Base-by-base conservation (phyloP, 2,329 filamentous ascomycete genomes). In the Sporothrix phasma region DNA sequence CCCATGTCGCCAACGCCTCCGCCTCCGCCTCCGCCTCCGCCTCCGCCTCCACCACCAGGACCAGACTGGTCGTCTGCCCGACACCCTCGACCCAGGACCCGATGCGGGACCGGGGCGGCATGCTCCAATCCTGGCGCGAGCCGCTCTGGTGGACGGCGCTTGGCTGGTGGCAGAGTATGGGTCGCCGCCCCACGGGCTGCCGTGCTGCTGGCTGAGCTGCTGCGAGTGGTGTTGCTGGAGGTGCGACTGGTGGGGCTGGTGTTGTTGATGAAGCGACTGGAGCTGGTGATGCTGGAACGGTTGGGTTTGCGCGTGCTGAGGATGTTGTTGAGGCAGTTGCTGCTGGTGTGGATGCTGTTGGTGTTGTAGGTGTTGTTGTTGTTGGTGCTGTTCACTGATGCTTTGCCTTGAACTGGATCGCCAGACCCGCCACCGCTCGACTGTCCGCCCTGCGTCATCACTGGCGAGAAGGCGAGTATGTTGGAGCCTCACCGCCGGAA, bases 21-120 rank as follows among this genome's bases (percentile, higher is more conserved):
- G 11, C 29, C n/a, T n/a, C n/a, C 17, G 39, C 41, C 58, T 8
- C 26, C 26, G n/a, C 19, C 17, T 4, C 47, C 26, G 24, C 47
- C 26, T 13, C 24, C 26, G 26, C 47, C 46, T 3, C 45, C 45
- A 10, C n/a, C 8, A 15, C n/a, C 46, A 15, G 31, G 8, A 2
- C 45, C 43, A 0, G 72, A 72, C 6, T 74, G 66, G 19, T 66
- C 62, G 11, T 53, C 47, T 2, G 63, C 47, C 65, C 71, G 68
- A 78, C 74, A 51, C 73, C 73, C 60, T 83, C 80, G 1, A 79
- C 75, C 81, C 81, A 83, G 2, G 76, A 75, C 1, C 77, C 80
- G n/a, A 81, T 77, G 3, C 77, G 76, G 3, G 79, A 78, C 61
- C 78, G 77, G 0, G 76, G 75, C 2, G 76, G 76, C 2, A 71